A percentile compares a stretch with the other conserved stretches of the same genome.
Conservation (phyloP, 2,329 filamentous ascomycete genomes). For the Clarireedia monteithiana region DNA sequence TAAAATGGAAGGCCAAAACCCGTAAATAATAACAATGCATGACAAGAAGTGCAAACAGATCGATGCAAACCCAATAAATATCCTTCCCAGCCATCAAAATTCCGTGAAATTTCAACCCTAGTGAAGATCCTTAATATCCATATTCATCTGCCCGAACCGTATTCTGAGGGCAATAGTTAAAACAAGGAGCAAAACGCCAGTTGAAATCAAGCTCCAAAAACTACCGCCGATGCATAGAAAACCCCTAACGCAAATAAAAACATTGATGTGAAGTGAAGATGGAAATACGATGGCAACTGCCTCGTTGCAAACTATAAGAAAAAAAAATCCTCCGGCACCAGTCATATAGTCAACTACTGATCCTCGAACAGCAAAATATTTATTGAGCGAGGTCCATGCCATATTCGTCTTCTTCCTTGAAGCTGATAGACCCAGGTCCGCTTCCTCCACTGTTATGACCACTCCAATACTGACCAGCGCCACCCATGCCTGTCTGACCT, state of each 20-base stretch:
- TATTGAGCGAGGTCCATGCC: constrained; percentile 64
- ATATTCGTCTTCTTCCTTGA: constrained; percentile 94
- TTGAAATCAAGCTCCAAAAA: constrained; percentile 18
- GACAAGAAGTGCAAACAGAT: background rate
- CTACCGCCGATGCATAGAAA: constrained; percentile 29
- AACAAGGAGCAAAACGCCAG: constrained; percentile 17
- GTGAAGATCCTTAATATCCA: constrained; percentile 1
- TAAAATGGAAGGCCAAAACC: constrained; percentile 1
- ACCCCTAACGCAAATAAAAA: constrained; percentile 24
- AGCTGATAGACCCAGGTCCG: constrained; percentile 58
- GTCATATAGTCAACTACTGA: background rate
- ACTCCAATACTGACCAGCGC: constrained; percentile 51
- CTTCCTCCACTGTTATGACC: constrained; percentile 66
- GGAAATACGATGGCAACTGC: background rate
- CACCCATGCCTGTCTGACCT: constrained; percentile 23
- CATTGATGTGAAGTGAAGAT: constrained; percentile 17
- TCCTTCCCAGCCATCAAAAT: constrained; percentile 5
- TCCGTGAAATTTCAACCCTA: background rate
- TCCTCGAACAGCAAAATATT: constrained; percentile 10
- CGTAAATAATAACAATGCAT: constrained; percentile 2
- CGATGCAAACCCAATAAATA: constrained; percentile 1
- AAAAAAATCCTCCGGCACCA: background rate
- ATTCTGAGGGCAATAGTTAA: constrained; percentile 20
- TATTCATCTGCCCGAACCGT: constrained; percentile 12
- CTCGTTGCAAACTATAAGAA: background rate